A percentile compares a stretch with the other conserved stretches of the same genome.
Evolutionary conservation across 331 rosid species (phyloP).

Genomic region (Malus hybrid): DNA sequence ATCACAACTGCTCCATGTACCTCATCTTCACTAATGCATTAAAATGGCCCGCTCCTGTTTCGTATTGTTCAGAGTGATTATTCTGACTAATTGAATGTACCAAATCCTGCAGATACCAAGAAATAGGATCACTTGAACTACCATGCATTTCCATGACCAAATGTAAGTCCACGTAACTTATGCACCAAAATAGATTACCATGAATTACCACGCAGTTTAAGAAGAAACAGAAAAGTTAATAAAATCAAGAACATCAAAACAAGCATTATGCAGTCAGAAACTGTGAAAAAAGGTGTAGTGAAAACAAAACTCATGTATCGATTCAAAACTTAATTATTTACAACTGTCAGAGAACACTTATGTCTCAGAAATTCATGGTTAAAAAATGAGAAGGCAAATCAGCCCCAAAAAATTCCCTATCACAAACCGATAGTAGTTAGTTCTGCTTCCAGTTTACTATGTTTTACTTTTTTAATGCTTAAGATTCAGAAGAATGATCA

Average conservation of each 20-base stretch:
- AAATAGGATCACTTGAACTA: constrained; percentile 8
- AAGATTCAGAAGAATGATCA: neutral
- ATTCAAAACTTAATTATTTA: neutral
- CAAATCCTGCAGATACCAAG: constrained; percentile 51
- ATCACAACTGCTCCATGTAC: constrained; percentile 22
- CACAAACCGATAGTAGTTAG: neutral
- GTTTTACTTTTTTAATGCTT: neutral
- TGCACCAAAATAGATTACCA: neutral
- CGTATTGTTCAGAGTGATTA: constrained; percentile 27
- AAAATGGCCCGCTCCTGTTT: constrained; percentile 43
- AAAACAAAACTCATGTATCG: neutral
- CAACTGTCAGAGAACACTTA: neutral
- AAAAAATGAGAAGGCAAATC: neutral
- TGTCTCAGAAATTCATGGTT: neutral
- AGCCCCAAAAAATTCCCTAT: neutral
- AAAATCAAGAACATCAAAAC: neutral
- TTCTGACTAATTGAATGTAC: constrained; percentile 28
- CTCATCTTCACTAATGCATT: constrained; percentile 66
- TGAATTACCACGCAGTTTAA: neutral
- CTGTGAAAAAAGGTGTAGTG: neutral
- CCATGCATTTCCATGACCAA: constrained; percentile 13
- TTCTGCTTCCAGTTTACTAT: neutral
- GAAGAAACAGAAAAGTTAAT: neutral
- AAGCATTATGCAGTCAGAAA: neutral
- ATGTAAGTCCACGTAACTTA: constrained; percentile 13